A percentile compares a stretch with the other conserved stretches of the same genome.
These are phyloP conservation scores for Aureobasidium mangrovei DNA, from an alignment of 2,329 filamentous ascomycete species.

Conservation along the genomic window DNA sequence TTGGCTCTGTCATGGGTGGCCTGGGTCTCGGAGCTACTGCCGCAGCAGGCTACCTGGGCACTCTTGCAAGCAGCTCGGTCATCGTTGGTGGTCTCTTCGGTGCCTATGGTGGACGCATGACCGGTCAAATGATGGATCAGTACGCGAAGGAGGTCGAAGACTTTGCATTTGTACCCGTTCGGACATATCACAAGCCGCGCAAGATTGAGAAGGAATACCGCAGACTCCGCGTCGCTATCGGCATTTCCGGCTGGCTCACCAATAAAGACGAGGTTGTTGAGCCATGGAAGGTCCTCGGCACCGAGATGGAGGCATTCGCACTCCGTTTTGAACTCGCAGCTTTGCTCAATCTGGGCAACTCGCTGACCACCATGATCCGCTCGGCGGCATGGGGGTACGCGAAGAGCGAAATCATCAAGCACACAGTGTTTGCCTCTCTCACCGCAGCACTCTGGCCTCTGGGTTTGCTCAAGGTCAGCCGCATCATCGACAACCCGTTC, in stretches of 20 bases:
- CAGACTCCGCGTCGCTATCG: slow-evolving; percentile 67
- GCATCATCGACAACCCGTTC: slow-evolving; percentile 34
- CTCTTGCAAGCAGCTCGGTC: slow-evolving; percentile 68
- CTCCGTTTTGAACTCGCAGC: slow-evolving; percentile 76
- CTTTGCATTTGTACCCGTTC: slow-evolving; percentile 74
- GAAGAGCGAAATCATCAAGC: slow-evolving; percentile 65
- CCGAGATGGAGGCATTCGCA: slow-evolving; percentile 67
- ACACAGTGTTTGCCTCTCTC: slow-evolving; percentile 40
- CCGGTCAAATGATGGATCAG: slow-evolving; percentile 77
- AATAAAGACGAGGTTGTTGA: slow-evolving; percentile 61
- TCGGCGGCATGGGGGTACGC: slow-evolving; percentile 74
- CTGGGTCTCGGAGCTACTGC: slow-evolving; percentile 64
- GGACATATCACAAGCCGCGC: slow-evolving; percentile 46
- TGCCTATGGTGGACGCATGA: slow-evolving; percentile 79
- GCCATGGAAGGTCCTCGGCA: slow-evolving; percentile 70
- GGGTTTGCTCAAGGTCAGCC: slow-evolving; percentile 36
- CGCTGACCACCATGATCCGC: slow-evolving; percentile 67
- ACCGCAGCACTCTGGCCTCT: slow-evolving; percentile 43
- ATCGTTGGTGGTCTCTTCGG: slow-evolving; percentile 81
- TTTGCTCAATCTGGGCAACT: slow-evolving; percentile 66
- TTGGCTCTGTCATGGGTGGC: slow-evolving; percentile 71
- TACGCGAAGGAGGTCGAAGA: slow-evolving; percentile 81
- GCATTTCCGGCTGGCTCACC: slow-evolving; percentile 72
- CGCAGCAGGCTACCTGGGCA: slow-evolving; percentile 69
- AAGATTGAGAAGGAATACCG: slow-evolving; percentile 42